Base-by-base conservation (phyloP, 805 yeast species). In the Jamesozyma rosinii region DNA sequence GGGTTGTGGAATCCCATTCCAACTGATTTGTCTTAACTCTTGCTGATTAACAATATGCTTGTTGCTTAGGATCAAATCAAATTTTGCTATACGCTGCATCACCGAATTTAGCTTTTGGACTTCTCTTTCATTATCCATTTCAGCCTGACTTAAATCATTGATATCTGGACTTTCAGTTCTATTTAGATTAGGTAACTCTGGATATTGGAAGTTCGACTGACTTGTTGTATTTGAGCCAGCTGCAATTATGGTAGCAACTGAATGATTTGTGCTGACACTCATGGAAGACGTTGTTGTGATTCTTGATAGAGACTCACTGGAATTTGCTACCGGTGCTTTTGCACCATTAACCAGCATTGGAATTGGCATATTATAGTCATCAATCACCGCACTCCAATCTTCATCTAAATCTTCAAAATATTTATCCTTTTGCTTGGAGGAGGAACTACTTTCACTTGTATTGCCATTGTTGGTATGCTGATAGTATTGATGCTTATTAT, bases 1-100 rank as follows among this genome's bases (percentile, higher is more conserved):
- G 44, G 79, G 81, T 11, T 74, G 66, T 0, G 98, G 97, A 5
- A 92, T 76, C 1, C 99, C 98, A 54, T 89, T 83, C 97, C 98
- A 92, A 15, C 96, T 76, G 40, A 88, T 71, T 57, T 83, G 79
- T 48, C 86, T 74, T 42, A 92, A 69, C 40, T 81, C 88, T 39
- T 70, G 72, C 45, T 85, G 61, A 50, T 86, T 84, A 31, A 89
- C 77, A n/a, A 68, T 66, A 42, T 71, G 71, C 21, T 63, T 65
- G 5, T 68, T 64, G 32, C 68, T 69, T 29, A 90, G 63, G 3
- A 86, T 70, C 26, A 70, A 69, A 43, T 80, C 81, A 61, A 88
- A 87, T 59, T 78, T 79, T 38, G 72, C 66, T 52, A 81, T 79
- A 44, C 85, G 72, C 15, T 81, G 71, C 37, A 77, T 70, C 32